Evolutionary conservation across 2,329 filamentous ascomycete genomes (phyloP).

Genomic region (Aspergillus brasiliensis): DNA sequence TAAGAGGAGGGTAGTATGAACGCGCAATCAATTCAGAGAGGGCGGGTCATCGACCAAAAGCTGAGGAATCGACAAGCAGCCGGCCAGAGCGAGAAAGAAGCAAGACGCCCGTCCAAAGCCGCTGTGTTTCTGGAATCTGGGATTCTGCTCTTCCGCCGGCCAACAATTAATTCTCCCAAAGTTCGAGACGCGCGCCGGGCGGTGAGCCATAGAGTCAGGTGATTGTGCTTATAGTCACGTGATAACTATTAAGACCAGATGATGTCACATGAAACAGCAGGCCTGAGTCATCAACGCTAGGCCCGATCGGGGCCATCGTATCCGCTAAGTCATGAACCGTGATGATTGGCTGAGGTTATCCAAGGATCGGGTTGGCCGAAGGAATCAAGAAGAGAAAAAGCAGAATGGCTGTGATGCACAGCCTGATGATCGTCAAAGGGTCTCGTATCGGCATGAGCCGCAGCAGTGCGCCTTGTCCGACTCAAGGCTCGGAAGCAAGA

Average conservation of each 20-base stretch:
- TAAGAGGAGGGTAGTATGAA: neutral
- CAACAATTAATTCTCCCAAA: neutral
- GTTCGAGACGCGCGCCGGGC: constrained; percentile 19
- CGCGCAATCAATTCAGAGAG: neutral
- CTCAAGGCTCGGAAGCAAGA: neutral
- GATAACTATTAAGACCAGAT: neutral
- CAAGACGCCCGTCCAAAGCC: neutral
- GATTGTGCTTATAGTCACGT: neutral
- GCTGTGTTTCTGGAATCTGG: neutral
- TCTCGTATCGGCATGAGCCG: neutral
- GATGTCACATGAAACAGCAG: neutral
- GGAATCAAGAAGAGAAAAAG: too few relatives aligned
- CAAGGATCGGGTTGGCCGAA: neutral
- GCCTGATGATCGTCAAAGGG: neutral
- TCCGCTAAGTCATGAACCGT: neutral
- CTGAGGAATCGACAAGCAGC: neutral
- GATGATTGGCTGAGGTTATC: neutral
- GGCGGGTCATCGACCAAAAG: neutral
- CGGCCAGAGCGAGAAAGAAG: neutral
- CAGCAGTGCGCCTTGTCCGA: neutral
- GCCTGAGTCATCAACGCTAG: neutral
- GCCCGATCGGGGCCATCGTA: neutral
- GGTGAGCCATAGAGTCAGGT: constrained; percentile 12
- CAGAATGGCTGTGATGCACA: neutral
- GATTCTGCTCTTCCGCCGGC: neutral